Percentiles rank a stretch among this genome's conserved stretches.
These are phyloP conservation scores for Mycogone perniciosa DNA, from an alignment of 2,329 filamentous ascomycete species.

Conservation along the genomic window DNA sequence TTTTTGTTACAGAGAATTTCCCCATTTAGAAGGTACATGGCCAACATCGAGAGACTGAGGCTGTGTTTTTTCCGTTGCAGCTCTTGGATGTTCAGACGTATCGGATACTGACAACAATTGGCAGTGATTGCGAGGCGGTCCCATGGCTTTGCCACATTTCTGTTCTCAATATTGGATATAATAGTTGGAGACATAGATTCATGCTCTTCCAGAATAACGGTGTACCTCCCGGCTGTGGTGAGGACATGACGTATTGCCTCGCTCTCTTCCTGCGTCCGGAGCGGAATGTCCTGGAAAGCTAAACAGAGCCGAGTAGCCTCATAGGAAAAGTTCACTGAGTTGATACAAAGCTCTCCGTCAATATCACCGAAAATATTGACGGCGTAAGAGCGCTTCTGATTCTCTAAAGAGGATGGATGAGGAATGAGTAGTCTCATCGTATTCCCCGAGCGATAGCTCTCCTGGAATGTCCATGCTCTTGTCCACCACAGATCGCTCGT, in stretches of 20 bases:
- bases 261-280: slow-evolving; percentile 18
- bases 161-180: slow-evolving; percentile 19
- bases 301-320: too few species aligned
- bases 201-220: slow-evolving; percentile 18
- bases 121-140: slow-evolving; percentile 26
- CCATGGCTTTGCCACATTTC: slow-evolving; percentile 18
- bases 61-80: slow-evolving; percentile 16
- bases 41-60: slow-evolving; percentile 22
- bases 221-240: slow-evolving; percentile 15
- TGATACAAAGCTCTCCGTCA: too few species aligned
- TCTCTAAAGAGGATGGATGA: slow-evolving; percentile 17
- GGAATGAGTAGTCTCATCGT: slow-evolving; percentile 25
- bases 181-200: slow-evolving; percentile 23
- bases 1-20: slow-evolving; percentile 30
- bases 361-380: too few species aligned
- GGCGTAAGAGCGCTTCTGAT: too few species aligned
- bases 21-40: slow-evolving; percentile 26
- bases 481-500: slow-evolving; percentile 25
- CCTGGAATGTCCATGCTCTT: slow-evolving; percentile 29
- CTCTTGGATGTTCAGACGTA: slow-evolving; percentile 16
- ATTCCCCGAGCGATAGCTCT: slow-evolving; percentile 25
- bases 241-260: slow-evolving; percentile 16
- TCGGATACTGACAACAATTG: slow-evolving; percentile 28
- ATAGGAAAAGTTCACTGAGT: too few species aligned
- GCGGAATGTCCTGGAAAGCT: too few species aligned